Conservation (phyloP, 2,329 filamentous ascomycete species). For the Alternaria arborescens region DNA sequence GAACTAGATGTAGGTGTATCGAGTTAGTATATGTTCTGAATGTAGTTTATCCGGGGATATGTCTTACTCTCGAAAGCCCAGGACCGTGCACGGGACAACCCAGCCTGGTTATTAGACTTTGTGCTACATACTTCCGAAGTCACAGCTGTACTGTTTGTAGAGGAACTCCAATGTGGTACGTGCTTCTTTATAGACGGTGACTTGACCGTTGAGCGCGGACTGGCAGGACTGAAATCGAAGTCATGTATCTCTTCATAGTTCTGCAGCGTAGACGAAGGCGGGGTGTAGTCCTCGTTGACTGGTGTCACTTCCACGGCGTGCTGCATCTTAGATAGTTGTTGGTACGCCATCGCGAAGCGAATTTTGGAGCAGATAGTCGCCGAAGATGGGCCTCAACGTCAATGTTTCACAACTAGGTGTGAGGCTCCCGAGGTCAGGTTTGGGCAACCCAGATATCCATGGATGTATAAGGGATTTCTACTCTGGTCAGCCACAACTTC, state of each 20-base stretch:
- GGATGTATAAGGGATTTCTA: not conserved
- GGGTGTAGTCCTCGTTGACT: slow-evolving; percentile 6
- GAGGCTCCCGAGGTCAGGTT: not conserved
- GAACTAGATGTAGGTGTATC: not conserved
- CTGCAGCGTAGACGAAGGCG: slow-evolving; percentile 9
- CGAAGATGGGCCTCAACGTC: not conserved
- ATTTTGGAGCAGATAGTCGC: not conserved
- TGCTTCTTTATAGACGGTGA: slow-evolving; percentile 15
- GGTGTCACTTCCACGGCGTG: slow-evolving; percentile 8
- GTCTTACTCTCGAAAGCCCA: slow-evolving; percentile 17
- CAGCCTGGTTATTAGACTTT: slow-evolving; percentile 12
- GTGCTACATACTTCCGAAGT: slow-evolving; percentile 18
- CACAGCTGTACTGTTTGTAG: slow-evolving; percentile 14
- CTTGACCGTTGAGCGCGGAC: slow-evolving; percentile 7
- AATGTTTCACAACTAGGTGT: not conserved
- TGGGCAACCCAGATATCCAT: not conserved
- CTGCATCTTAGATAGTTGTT: slow-evolving; percentile 13
- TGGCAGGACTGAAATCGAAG: slow-evolving; percentile 14
- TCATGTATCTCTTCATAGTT: slow-evolving; percentile 10
- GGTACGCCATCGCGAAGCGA: slow-evolving; percentile 11
- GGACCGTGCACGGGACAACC: slow-evolving; percentile 8
- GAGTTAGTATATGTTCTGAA: not conserved
- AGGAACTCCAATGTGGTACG: slow-evolving; percentile 14
- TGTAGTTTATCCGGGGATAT: not conserved
- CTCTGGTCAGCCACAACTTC: not conserved